Evolutionary conservation across 805 yeast genomes (phyloP), one percentile per base, ranked within the genome.

Genomic region (Metschnikowia bowlesiae): DNA sequence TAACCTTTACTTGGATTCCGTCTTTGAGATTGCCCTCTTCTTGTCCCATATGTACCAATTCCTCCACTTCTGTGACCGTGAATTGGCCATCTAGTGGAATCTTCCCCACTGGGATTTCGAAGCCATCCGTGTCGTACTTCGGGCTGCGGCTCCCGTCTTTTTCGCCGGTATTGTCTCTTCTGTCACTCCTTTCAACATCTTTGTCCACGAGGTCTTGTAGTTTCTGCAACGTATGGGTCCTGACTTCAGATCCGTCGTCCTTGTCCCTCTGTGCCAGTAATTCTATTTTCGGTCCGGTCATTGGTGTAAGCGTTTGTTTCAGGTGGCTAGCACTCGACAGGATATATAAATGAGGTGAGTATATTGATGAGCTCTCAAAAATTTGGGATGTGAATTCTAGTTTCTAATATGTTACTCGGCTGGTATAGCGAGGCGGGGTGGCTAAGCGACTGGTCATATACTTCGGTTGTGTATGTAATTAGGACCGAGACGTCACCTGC

Each of bases 51-150:
- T 60, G 60, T 8, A 71, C 63, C 48, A 71, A 54, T 35, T 63
- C 64, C 39, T 62, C 55, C 18, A 71, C 51, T 49, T 71, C 75
- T 9, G 50, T 47, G 5, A 74, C 63, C 6, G 74, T 63, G 47
- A 71, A 71, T 48, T 71, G 71, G n/a, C 74, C 72, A 44, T 71
- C 76, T 29, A 71, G 42, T 0, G 76, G 75, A 18, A 71, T 63
- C 48, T 68, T 71, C 2, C 74, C 75, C 34, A 52, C 53, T 2
- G 76, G 75, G 8, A 71, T 58, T 48, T 56, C 66, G 47, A 70
- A 68, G 13, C 75, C 75, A 42, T 70, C 74, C 13, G 58, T 48
- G 47, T 71, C 75, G 43, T 55, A 53, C 14, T 56, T 51, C 14
- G 40, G 30, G 39, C 44, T 29, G 18, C 35, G 39, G 14, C 45